These are phyloP conservation scores for Theileria annulata DNA, from an alignment of 169 alveolate species.

Conservation along the genomic window DNA sequence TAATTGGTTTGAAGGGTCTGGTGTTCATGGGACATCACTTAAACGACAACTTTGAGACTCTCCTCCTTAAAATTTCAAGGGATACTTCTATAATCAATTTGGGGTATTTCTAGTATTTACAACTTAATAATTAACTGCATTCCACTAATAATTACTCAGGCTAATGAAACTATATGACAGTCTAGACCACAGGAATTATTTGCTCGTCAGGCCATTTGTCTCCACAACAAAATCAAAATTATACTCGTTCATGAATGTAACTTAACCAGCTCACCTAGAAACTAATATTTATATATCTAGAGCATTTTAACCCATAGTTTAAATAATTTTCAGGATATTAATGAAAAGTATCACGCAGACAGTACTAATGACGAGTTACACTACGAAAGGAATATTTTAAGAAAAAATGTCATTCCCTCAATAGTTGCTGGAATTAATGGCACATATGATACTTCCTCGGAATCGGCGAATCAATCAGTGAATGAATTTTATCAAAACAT, in stretches of 20 bases:
- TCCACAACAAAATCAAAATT: slow-evolving; percentile 17
- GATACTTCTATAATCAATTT: slow-evolving; percentile 52
- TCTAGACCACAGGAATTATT: slow-evolving; percentile 43
- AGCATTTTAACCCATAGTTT: background rate
- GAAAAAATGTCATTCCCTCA: slow-evolving; percentile 39
- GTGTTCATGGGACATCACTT: slow-evolving; percentile 53
- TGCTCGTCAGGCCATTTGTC: slow-evolving; percentile 50
- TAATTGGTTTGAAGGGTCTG: slow-evolving; percentile 16
- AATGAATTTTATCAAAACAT: slow-evolving; percentile 22
- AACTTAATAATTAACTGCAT: background rate
- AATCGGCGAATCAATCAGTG: background rate
- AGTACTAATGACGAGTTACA: slow-evolving; percentile 22
- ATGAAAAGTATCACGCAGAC: slow-evolving; percentile 44
- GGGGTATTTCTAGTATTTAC: slow-evolving; percentile 17
- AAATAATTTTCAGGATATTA: slow-evolving; percentile 15
- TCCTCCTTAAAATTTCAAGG: slow-evolving; percentile 47
- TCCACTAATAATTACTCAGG: slow-evolving; percentile 9
- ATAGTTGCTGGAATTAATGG: slow-evolving; percentile 11
- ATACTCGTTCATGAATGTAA: slow-evolving; percentile 40
- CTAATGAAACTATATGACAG: slow-evolving; percentile 35
- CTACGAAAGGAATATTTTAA: slow-evolving; percentile 43
- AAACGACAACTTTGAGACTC: slow-evolving; percentile 56
- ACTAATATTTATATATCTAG: background rate
- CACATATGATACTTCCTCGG: background rate
- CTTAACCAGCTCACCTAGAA: background rate